phyloP scores from a whole-genome alignment of 306 rosid species.

The Vicia villosa region DNA sequence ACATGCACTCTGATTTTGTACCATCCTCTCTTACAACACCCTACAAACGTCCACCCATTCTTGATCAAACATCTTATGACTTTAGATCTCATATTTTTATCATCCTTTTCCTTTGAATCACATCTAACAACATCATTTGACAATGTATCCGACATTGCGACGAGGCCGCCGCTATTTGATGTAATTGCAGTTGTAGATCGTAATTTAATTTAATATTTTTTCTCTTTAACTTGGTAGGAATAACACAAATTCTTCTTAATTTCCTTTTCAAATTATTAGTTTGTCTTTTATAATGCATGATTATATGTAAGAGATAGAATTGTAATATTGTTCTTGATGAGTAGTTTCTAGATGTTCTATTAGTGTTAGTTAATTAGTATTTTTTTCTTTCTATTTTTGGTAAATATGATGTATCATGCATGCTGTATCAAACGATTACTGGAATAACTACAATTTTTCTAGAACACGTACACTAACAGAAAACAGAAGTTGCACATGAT shows the following conservation, averaged over 20 bases:
- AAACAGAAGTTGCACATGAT: too few species aligned
- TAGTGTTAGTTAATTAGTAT: neutral
- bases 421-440: neutral
- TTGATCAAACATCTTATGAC: neutral
- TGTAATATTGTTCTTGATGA: neutral
- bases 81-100: neutral
- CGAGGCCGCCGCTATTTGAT: neutral
- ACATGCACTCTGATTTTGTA: constrained; percentile 41
- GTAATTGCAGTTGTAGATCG: neutral
- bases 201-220: neutral
- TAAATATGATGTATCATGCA: neutral
- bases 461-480: too few species aligned
- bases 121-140: neutral
- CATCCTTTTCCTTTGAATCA: neutral
- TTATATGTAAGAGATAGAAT: neutral
- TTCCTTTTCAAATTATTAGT: neutral
- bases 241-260: neutral
- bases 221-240: neutral
- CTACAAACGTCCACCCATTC: constrained; percentile 34
- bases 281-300: neutral
- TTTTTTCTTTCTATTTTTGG: neutral
- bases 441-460: too few species aligned
- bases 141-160: neutral
- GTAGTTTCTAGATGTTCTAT: neutral
- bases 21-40: constrained; percentile 43